A percentile compares a stretch with the other conserved stretches of the same genome.
These are phyloP conservation scores for Lachancea kluyveri DNA, from an alignment of 805 yeast species.

Conservation along the genomic window DNA sequence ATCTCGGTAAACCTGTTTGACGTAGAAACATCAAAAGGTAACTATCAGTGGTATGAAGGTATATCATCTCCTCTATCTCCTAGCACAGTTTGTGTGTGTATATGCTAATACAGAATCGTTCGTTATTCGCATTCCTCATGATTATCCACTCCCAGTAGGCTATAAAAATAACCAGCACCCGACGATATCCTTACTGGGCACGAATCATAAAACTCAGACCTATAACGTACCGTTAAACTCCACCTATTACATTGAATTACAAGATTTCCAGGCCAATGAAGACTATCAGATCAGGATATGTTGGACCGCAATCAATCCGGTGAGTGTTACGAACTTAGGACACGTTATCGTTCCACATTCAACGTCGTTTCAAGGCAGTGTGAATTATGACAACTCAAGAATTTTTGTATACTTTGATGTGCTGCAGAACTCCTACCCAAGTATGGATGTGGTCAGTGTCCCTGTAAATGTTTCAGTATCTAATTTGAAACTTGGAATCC, in stretches of 20 bases:
- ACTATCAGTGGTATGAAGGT: too few relatives aligned
- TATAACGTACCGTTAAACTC: slow-evolving; percentile 3
- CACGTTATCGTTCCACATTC: slow-evolving; percentile 11
- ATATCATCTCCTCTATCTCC: too few relatives aligned
- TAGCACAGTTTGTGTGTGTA: too few relatives aligned
- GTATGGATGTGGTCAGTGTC: slow-evolving; percentile 8
- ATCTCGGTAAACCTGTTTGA: too few relatives aligned
- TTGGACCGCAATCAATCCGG: slow-evolving; percentile 29
- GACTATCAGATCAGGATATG: slow-evolving; percentile 23
- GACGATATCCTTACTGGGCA: slow-evolving; percentile 2
- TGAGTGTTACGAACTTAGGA: slow-evolving; percentile 12
- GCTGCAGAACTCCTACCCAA: slow-evolving; percentile 18
- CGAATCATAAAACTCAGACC: slow-evolving; percentile 6
- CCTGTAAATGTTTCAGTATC: slow-evolving; percentile 20
- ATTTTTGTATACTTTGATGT: slow-evolving; percentile 11
- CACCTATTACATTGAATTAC: slow-evolving; percentile 13
- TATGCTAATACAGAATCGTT: slow-evolving; percentile 19
- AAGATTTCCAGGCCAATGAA: slow-evolving; percentile 12
- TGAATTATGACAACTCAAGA: slow-evolving; percentile 8
- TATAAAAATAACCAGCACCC: neutral
- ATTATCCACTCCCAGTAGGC: slow-evolving; percentile 7
- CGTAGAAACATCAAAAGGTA: too few relatives aligned
- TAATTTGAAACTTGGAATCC: slow-evolving; percentile 17
- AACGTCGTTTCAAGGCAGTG: slow-evolving; percentile 9
- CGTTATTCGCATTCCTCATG: slow-evolving; percentile 13